These are phyloP conservation scores for Blastobotrys proliferans DNA, from an alignment of 1,139 yeast genomes.

Conservation along the genomic window DNA sequence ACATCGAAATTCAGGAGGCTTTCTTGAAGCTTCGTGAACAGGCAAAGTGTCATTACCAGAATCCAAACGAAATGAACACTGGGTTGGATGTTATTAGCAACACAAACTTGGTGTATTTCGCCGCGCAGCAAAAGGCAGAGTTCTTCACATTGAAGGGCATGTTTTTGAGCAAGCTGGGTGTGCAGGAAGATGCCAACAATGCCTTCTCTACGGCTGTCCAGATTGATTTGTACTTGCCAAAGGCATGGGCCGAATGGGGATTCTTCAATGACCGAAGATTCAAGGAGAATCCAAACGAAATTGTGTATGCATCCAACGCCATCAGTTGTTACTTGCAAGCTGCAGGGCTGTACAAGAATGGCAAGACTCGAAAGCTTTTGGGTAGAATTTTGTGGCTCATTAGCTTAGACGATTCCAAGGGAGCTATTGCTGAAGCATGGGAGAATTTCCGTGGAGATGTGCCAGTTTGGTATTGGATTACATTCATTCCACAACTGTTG, in stretches of 20 bases:
- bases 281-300: conserved; percentile 78
- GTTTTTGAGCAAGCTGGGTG: conserved; percentile 88
- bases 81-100: conserved; percentile 96
- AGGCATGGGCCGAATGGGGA: conserved; percentile 99
- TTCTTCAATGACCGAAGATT: conserved; percentile 85
- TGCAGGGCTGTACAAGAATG: conserved; percentile 90
- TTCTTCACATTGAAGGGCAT: conserved; percentile 96
- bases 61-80: conserved; percentile 78
- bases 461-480: conserved; percentile 99
- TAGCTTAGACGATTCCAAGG: conserved; percentile 81
- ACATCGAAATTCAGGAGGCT: conserved; percentile 97
- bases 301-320: conserved; percentile 88
- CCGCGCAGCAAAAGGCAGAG: conserved; percentile 96
- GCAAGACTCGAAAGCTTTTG: conserved; percentile 80
- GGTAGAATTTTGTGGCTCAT: conserved; percentile 93
- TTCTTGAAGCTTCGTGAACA: conserved; percentile 93
- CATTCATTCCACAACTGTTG: conserved; percentile 89
- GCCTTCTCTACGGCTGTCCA: conserved; percentile 98
- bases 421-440: conserved; percentile 80
- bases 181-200: conserved; percentile 92
- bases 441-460: conserved; percentile 92
- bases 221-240: conserved; percentile 86
- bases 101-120: conserved; percentile 92
- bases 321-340: conserved; percentile 96
- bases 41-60: conserved; percentile 95